These are phyloP conservation scores for Dryadomyces sulphureus DNA, from an alignment of 2,329 filamentous ascomycete species.

Conservation along the genomic window DNA sequence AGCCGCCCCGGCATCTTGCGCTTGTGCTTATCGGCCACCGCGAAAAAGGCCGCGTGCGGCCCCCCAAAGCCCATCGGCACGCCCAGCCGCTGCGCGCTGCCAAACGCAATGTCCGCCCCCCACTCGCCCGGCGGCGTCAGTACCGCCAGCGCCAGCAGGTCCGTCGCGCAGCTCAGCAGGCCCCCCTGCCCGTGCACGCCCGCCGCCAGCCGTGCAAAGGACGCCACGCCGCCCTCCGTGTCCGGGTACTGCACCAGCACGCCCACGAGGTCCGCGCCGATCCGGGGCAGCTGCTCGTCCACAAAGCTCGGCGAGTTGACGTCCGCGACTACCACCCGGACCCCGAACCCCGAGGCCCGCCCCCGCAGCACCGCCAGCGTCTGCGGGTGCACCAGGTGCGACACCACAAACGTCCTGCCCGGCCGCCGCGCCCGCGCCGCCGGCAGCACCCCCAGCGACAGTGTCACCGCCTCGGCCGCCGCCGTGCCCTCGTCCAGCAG, in stretches of 20 bases:
- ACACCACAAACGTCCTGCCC: slow-evolving; percentile 74
- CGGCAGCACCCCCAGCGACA: slow-evolving; percentile 67
- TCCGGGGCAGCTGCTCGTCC: slow-evolving; percentile 48
- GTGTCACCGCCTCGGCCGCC: slow-evolving; percentile 88
- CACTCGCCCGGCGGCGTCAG: slow-evolving; percentile 86
- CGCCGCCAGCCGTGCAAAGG: slow-evolving; percentile 62
- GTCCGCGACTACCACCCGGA: slow-evolving; percentile 61
- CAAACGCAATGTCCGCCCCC: slow-evolving; percentile 89
- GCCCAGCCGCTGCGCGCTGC: slow-evolving; percentile 80
- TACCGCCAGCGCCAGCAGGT: slow-evolving; percentile 73
- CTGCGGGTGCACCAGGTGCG: slow-evolving; percentile 67
- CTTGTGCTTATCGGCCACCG: slow-evolving; percentile 81
- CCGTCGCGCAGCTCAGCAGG: slow-evolving; percentile 76
- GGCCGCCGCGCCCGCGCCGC: slow-evolving; percentile 54
- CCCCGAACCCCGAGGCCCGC: slow-evolving; percentile 81
- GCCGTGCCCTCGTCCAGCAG: slow-evolving; percentile 85
- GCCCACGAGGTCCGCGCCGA: slow-evolving; percentile 72
- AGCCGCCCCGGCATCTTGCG: slow-evolving; percentile 84
- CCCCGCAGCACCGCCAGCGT: slow-evolving; percentile 73
- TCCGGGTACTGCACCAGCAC: slow-evolving; percentile 93
- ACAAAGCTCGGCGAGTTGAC: slow-evolving; percentile 47
- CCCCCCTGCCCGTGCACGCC: slow-evolving; percentile 63
- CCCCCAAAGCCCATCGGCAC: slow-evolving; percentile 86
- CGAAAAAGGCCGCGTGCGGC: slow-evolving; percentile 94
- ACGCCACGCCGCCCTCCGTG: slow-evolving; percentile 64